Percentiles rank a stretch among this genome's conserved stretches.
These are phyloP conservation scores for Gamsiella multidivaricata DNA, from an alignment of 192 early-diverging fungal genomes.

Conservation along the genomic window DNA sequence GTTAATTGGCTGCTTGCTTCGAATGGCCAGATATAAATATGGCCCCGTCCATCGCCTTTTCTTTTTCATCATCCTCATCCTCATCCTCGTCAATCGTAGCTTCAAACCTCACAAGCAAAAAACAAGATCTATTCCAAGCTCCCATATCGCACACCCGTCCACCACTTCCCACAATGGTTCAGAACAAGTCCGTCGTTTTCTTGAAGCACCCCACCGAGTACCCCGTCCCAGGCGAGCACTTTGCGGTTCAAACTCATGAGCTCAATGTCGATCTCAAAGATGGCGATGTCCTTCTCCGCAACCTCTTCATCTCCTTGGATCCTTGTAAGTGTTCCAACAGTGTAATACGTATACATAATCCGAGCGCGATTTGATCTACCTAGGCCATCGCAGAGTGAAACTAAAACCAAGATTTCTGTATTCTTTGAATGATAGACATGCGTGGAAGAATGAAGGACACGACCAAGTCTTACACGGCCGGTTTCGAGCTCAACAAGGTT, in stretches of 20 bases:
- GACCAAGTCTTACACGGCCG: slow-evolving; percentile 27
- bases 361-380: too few species aligned
- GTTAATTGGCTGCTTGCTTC: not conserved
- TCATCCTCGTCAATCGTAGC: not conserved
- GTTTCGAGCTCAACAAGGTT: slow-evolving; percentile 62
- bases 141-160: not conserved
- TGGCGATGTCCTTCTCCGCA: slow-evolving; percentile 68
- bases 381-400: too few species aligned
- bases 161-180: slow-evolving; percentile 50
- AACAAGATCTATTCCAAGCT: too few species aligned
- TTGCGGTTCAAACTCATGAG: slow-evolving; percentile 58
- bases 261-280: slow-evolving; percentile 62
- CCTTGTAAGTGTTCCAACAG: slow-evolving; percentile 78
- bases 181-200: slow-evolving; percentile 59
- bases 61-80: not conserved
- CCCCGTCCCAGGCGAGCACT: slow-evolving; percentile 60
- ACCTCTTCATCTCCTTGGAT: slow-evolving; percentile 77
- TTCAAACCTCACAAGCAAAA: too few species aligned
- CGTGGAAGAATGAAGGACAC: slow-evolving; percentile 42
- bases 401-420: not conserved
- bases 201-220: slow-evolving; percentile 55
- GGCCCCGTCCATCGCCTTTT: too few species aligned
- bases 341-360: too few species aligned
- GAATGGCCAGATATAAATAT: too few species aligned
- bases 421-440: slow-evolving; percentile 57